These are phyloP conservation scores for Psilocybe mexicana DNA, from an alignment of 1,284 basidiomycete species.

Conservation along the genomic window DNA sequence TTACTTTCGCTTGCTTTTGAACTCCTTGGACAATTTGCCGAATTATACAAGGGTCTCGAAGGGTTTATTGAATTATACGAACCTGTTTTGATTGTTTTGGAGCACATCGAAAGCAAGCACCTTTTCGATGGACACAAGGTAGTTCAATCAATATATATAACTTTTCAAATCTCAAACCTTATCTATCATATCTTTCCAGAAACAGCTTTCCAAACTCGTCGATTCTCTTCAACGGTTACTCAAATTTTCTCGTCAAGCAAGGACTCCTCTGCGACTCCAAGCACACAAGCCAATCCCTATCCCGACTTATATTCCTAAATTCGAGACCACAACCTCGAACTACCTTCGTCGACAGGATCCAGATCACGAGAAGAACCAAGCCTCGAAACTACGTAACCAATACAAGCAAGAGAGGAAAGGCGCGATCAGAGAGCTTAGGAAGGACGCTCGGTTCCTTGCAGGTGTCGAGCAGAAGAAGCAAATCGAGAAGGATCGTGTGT, in stretches of 20 bases:
- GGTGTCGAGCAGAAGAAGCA: slow-evolving; percentile 84
- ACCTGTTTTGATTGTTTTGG: slow-evolving; percentile 65
- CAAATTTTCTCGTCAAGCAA: slow-evolving; percentile 70
- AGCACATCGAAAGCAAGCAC: slow-evolving; percentile 48
- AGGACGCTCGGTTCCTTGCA: slow-evolving; percentile 94
- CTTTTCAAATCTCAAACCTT: not conserved
- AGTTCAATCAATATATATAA: slow-evolving; percentile 1
- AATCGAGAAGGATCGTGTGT: slow-evolving; percentile 79
- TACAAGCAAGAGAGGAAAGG: slow-evolving; percentile 98
- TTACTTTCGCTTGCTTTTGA: slow-evolving; percentile 62
- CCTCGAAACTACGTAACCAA: slow-evolving; percentile 83
- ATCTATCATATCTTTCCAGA: slow-evolving; percentile 35
- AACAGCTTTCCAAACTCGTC: slow-evolving; percentile 39
- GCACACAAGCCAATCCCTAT: slow-evolving; percentile 97
- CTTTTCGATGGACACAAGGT: slow-evolving; percentile 62
- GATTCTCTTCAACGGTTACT: slow-evolving; percentile 63
- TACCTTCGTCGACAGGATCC: slow-evolving; percentile 87
- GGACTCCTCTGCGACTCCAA: slow-evolving; percentile 85
- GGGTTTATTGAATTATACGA: slow-evolving; percentile 85
- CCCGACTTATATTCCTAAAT: slow-evolving; percentile 90
- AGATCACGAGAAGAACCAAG: slow-evolving; percentile 88
- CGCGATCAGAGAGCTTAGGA: slow-evolving; percentile 93
- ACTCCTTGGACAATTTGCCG: slow-evolving; percentile 67
- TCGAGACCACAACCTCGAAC: slow-evolving; percentile 83
- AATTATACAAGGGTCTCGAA: slow-evolving; percentile 75